Evolutionary conservation across 257 asterid genomes (phyloP).

Genomic region (Solanum sejunctum): DNA sequence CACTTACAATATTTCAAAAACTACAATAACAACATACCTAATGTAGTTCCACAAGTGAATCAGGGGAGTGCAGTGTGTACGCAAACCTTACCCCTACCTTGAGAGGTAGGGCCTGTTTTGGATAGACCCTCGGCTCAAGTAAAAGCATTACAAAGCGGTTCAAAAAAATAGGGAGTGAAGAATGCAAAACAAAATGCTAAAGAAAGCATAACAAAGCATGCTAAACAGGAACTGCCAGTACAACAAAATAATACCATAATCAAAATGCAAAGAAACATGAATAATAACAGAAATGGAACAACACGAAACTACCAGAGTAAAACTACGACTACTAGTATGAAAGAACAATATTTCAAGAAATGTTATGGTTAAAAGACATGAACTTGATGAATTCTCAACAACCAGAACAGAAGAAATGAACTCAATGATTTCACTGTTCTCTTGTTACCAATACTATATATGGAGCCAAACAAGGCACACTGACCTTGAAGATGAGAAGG

Average conservation of each 20-base stretch:
- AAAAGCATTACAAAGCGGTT: neutral
- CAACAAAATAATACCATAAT: neutral
- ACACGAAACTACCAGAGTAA: neutral
- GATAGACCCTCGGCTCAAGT: neutral
- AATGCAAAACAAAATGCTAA: neutral
- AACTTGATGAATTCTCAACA: neutral
- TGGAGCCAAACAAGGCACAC: neutral
- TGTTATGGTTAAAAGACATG: neutral
- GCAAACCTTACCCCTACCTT: neutral
- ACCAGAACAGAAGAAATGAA: neutral
- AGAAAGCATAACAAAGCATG: neutral
- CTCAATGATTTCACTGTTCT: neutral
- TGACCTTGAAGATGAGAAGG: constrained; percentile 87
- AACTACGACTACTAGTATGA: neutral
- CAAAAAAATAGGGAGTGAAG: neutral
- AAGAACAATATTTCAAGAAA: neutral
- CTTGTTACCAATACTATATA: neutral
- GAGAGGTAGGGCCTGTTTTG: neutral
- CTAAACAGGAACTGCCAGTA: neutral
- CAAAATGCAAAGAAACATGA: neutral
- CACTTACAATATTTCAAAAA: neutral
- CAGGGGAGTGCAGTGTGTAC: neutral
- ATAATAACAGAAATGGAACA: neutral
- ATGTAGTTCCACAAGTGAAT: neutral
- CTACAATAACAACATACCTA: neutral